Evolutionary conservation across 169 alveolate species (phyloP).

Genomic region (Eimeria brunetti): DNA sequence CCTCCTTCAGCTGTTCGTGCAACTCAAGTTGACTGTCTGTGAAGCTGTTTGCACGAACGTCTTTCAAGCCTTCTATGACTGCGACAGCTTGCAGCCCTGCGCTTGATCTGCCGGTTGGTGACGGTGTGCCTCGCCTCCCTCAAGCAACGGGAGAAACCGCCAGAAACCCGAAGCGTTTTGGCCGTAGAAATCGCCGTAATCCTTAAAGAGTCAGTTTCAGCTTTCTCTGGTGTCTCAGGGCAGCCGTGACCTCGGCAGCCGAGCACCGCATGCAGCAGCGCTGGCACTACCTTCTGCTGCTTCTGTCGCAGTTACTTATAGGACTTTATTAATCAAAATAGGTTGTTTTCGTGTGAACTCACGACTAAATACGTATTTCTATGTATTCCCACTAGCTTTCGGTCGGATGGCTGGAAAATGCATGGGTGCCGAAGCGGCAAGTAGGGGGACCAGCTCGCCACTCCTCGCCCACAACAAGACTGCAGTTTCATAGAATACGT

Average conservation of each 20-base stretch:
- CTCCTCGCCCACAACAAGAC: not conserved
- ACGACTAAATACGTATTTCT: not conserved
- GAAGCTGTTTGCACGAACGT: not conserved
- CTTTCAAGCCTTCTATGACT: not conserved
- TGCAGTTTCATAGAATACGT: not conserved
- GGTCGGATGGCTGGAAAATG: not conserved
- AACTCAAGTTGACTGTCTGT: not conserved
- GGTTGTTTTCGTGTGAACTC: not conserved
- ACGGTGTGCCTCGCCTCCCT: conserved; percentile 11
- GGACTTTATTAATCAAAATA: not conserved
- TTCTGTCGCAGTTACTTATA: not conserved
- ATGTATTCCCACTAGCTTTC: not conserved
- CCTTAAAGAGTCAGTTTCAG: conserved; percentile 11
- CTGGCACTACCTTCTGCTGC: not conserved
- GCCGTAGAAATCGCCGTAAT: not conserved
- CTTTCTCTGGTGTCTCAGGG: not conserved
- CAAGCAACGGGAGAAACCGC: conserved; percentile 14
- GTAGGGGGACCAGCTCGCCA: not conserved
- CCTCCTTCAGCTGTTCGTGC: not conserved
- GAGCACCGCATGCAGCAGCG: conserved; percentile 39
- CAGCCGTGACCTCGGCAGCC: conserved; percentile 22
- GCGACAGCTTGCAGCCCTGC: conserved; percentile 6
- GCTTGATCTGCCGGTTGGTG: not conserved
- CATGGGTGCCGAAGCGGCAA: not conserved
- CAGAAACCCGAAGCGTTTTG: not conserved